Conservation (phyloP, 768 basidiomycete species). For the Agaricus blazei region DNA sequence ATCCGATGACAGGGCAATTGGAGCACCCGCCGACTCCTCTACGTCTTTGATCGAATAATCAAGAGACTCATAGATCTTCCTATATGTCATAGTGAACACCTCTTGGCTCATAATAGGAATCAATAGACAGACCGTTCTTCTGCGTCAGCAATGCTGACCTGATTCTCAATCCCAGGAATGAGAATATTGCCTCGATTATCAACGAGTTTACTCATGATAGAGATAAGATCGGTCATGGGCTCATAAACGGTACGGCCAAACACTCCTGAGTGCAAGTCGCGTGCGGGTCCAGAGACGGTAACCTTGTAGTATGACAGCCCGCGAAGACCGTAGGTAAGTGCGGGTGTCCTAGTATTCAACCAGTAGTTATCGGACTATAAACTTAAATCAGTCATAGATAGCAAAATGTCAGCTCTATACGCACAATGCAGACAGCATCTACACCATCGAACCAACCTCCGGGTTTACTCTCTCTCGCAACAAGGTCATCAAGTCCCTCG, state of each 20-base stretch:
- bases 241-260: conserved; percentile 81
- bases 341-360: conserved; percentile 78
- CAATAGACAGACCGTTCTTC: conserved; percentile 52
- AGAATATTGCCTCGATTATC: conserved; percentile 75
- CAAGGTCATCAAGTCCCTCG: conserved; percentile 86
- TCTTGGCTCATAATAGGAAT: no score
- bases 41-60: conserved; percentile 73
- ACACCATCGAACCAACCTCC: conserved; percentile 84
- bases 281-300: conserved; percentile 74
- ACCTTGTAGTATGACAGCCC: conserved; percentile 86
- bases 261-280: conserved; percentile 88
- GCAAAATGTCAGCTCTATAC: conserved; percentile 19
- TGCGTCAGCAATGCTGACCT: conserved; percentile 68
- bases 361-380: conserved; percentile 89
- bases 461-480: conserved; percentile 63
- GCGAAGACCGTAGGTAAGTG: conserved; percentile 83
- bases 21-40: conserved; percentile 68
- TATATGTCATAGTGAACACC: conserved; percentile 18
- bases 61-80: conserved; percentile 66
- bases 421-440: conserved; percentile 89
- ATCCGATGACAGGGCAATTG: conserved; percentile 69
- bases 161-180: conserved; percentile 83
- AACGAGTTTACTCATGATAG: conserved; percentile 82
- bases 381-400: not conserved
- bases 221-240: conserved; percentile 92